Evolutionary conservation across 257 asterid genomes (phyloP), one percentile per base, ranked within the genome.

Genomic region (Cruciata laevipes): DNA sequence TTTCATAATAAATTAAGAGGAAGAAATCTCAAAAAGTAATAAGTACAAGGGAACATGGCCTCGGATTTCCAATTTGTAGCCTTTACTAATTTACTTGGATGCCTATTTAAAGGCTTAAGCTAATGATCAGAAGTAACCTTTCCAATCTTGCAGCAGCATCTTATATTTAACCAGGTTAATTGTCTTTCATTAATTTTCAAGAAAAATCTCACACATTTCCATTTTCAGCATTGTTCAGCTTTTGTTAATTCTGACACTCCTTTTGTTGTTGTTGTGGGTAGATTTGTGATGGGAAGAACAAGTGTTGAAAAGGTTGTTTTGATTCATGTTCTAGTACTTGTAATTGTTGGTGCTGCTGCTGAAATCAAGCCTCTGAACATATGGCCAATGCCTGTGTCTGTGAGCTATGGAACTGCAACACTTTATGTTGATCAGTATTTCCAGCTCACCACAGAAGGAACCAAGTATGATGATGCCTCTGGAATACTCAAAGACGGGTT

Each of bases 311-410:
- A 30, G 61, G 52, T 67, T 21, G 64, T 77, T 71, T 65, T 79
- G 69, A 66, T 75, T 17, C 75, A 67, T 55, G 32, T 81, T 73
- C 58, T 82, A 40, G 75, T 80, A 49, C 24, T 69, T 65, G 74
- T n/a, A 49, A 5, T 8, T 0, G 2, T 87, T 64, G 83, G 77
- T 35, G 80, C 72, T 47, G 61, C 25, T 78, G 87, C 63, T 70
- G 84, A 70, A 72, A 79, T 74, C 52, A 23, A 82, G 73, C 63
- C 71, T 31, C 57, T 89, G 80, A 82, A 83, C 38, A 77, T 92
- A 83, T 92, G 98, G 98, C 98, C 98, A 27, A 84, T 92, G 98
- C 98, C 98, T 7, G 75, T 57, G 61, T 84, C 89, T 0, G 95
- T 83, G 37, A 92, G 74, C 78, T 60, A 82, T 23, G 98, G 97